Evolutionary conservation across 495 filamentous ascomycete species (phyloP).

Genomic region (Chaetomium tenue): DNA sequence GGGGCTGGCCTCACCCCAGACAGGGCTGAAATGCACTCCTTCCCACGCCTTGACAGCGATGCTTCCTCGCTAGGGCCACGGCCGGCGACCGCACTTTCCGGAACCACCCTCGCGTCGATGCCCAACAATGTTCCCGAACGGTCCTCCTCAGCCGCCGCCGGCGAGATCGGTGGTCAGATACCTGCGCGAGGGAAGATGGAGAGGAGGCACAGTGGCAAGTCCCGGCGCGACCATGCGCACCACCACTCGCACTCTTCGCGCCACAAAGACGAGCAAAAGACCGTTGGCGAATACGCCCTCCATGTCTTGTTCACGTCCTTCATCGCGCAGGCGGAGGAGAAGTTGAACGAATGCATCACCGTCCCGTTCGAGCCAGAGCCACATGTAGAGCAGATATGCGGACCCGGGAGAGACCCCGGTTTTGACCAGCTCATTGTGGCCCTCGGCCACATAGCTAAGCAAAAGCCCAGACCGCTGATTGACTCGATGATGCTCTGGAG

Average conservation of each 20-base stretch:
- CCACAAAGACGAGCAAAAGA: constrained; percentile 73
- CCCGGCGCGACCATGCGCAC: constrained; percentile 68
- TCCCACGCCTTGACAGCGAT: constrained; percentile 46
- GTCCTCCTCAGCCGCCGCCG: constrained; percentile 33
- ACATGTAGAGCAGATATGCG: constrained; percentile 82
- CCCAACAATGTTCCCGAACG: constrained; percentile 38
- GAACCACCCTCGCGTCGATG: constrained; percentile 40
- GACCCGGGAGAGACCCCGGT: constrained; percentile 78
- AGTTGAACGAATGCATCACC: constrained; percentile 80
- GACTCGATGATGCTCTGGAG: constrained; percentile 97
- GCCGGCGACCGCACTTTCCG: constrained; percentile 45
- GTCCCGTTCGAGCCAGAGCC: constrained; percentile 71
- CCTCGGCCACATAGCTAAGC: constrained; percentile 86
- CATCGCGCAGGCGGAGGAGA: constrained; percentile 84
- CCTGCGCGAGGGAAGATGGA: constrained; percentile 54
- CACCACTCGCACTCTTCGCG: constrained; percentile 81
- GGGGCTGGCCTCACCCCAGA: constrained; percentile 49
- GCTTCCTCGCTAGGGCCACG: constrained; percentile 34
- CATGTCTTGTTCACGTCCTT: constrained; percentile 94
- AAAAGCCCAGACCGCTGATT: constrained; percentile 92
- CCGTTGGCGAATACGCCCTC: constrained; percentile 92
- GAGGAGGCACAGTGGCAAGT: constrained; percentile 62
- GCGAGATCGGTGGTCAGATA: constrained; percentile 24
- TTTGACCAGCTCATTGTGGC: constrained; percentile 96
- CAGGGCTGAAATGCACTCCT: constrained; percentile 43